phyloP scores from a whole-genome alignment of 2,329 filamentous ascomycete species.

The Escovopsis sp. region DNA sequence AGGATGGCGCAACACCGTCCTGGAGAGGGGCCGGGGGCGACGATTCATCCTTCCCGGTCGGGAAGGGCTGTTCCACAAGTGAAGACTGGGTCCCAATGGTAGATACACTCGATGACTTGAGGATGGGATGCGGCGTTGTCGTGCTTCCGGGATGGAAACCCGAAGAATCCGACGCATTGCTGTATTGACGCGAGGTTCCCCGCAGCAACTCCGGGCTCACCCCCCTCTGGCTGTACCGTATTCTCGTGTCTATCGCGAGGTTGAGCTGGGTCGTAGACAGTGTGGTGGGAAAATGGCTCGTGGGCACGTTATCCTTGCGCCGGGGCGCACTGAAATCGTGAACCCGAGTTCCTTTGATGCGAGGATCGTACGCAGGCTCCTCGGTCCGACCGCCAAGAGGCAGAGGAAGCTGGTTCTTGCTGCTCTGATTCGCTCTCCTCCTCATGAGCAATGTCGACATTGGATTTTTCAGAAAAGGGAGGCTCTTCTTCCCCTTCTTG shows the following conservation, averaged over 20 bases:
- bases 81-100: conserved; percentile 10
- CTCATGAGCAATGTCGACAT: conserved; percentile 44
- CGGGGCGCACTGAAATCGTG: conserved; percentile 53
- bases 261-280: conserved; percentile 7
- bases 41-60: conserved; percentile 1
- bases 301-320: conserved; percentile 20
- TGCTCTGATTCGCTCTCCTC: conserved; percentile 37
- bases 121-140: conserved; percentile 10
- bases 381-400: conserved; percentile 24
- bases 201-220: neutral
- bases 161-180: conserved; percentile 15
- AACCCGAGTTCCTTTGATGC: conserved; percentile 47
- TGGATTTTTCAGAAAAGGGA: conserved; percentile 44
- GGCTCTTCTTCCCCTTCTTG: conserved; percentile 35
- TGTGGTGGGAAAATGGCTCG: conserved; percentile 6
- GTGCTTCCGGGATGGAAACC: conserved; percentile 5
- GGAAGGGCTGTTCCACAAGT: conserved; percentile 3
- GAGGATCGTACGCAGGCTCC: conserved; percentile 42
- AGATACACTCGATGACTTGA: conserved; percentile 13
- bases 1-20: conserved; percentile 14
- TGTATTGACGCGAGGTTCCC: conserved; percentile 13
- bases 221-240: neutral
- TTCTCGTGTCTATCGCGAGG: conserved; percentile 7
- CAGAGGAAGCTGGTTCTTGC: conserved; percentile 27
- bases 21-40: conserved; percentile 26